A percentile compares a stretch with the other conserved stretches of the same genome.
Conservation (phyloP, 2,329 filamentous ascomycete species). For the Colletotrichum neosansevieriae region DNA sequence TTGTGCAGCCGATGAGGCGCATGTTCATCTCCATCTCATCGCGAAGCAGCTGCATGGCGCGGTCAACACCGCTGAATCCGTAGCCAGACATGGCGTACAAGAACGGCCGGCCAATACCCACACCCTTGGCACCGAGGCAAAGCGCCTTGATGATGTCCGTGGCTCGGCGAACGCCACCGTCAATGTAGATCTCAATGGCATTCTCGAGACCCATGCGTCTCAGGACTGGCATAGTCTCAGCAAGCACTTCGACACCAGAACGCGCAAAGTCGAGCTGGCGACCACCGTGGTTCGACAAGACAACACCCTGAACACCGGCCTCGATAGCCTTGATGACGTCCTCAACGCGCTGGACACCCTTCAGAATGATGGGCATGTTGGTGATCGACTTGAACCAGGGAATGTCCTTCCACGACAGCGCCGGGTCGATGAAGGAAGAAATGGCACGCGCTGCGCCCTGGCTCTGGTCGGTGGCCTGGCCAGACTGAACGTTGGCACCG, state of each 20-base stretch:
- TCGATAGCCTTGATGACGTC: slow-evolving; percentile 92
- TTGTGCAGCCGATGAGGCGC: slow-evolving; percentile 86
- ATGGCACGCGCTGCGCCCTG: slow-evolving; percentile 97
- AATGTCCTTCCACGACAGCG: slow-evolving; percentile 93
- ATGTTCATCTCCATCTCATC: slow-evolving; percentile 99
- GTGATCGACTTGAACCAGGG: slow-evolving; percentile 94
- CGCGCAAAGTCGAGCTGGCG: slow-evolving; percentile 93
- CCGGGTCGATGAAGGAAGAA: slow-evolving; percentile 95
- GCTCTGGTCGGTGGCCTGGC: slow-evolving; percentile 81
- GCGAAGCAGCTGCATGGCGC: slow-evolving; percentile 91
- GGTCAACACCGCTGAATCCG: slow-evolving; percentile 86
- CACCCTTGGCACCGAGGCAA: slow-evolving; percentile 90
- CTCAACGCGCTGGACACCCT: slow-evolving; percentile 96
- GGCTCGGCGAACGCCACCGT: slow-evolving; percentile 89
- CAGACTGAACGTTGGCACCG: slow-evolving; percentile 85
- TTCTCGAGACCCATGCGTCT: slow-evolving; percentile 78
- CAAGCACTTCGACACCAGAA: slow-evolving; percentile 88
- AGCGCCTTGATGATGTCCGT: slow-evolving; percentile 97
- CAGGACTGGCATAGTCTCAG: slow-evolving; percentile 92
- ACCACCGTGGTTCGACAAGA: slow-evolving; percentile 95
- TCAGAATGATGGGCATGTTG: slow-evolving; percentile 93
- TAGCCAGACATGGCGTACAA: slow-evolving; percentile 97
- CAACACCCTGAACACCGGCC: slow-evolving; percentile 85
- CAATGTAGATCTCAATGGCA: slow-evolving; percentile 88
- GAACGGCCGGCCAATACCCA: slow-evolving; percentile 95